These are phyloP conservation scores for Sporothrix inflata DNA, from an alignment of 2,329 filamentous ascomycete genomes.

Conservation along the genomic window DNA sequence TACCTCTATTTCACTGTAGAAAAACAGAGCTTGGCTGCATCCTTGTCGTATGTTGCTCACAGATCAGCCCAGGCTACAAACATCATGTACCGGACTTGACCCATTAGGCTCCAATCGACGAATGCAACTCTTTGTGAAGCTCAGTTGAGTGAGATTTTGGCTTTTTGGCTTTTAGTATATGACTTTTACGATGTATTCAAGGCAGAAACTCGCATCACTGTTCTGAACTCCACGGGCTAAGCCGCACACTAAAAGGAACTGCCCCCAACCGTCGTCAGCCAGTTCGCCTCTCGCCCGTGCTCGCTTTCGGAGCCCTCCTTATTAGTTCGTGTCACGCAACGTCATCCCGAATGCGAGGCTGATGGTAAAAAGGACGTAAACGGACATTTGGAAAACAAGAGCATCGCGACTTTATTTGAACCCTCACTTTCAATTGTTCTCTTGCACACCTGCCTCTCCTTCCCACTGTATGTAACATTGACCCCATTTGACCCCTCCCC, in stretches of 20 bases:
- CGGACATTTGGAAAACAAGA: background rate
- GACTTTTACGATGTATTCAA: background rate
- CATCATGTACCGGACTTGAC: background rate
- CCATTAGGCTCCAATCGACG: background rate
- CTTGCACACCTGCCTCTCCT: background rate
- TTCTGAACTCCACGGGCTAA: slow-evolving; percentile 13
- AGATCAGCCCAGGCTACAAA: background rate
- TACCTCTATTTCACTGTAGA: no score
- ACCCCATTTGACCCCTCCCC: background rate
- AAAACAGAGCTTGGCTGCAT: background rate
- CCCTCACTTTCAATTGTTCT: background rate
- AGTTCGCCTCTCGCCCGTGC: background rate
- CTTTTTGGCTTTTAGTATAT: background rate
- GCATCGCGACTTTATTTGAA: background rate
- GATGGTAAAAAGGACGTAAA: background rate
- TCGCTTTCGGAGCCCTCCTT: background rate
- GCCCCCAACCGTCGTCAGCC: slow-evolving; percentile 5
- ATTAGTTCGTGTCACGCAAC: background rate
- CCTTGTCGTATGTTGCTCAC: background rate
- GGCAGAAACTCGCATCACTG: background rate
- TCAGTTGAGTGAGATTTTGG: background rate
- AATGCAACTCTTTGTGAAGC: background rate
- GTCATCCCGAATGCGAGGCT: slow-evolving; percentile 10
- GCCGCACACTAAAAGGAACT: slow-evolving; percentile 16
- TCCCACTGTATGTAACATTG: background rate